phyloP scores from a whole-genome alignment of 257 asterid genomes.

The Solanum arcanum region DNA sequence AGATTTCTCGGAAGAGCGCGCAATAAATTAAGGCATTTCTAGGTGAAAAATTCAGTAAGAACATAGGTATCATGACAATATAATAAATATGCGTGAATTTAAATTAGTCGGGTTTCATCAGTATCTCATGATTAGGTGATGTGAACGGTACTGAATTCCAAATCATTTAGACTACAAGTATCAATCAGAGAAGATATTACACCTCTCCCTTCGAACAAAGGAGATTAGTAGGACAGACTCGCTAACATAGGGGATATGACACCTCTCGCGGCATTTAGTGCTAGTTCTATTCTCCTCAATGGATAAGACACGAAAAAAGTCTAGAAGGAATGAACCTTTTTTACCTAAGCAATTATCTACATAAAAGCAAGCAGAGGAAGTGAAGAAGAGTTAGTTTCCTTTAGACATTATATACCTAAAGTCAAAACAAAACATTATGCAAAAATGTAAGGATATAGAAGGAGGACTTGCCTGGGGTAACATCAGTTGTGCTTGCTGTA shows the following conservation, averaged over 20 bases:
- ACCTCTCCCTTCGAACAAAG: background rate
- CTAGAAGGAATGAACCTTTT: background rate
- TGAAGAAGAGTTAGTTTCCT: background rate
- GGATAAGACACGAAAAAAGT: background rate
- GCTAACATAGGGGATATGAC: background rate
- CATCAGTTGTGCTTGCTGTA: slow-evolving; percentile 18
- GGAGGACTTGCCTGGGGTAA: slow-evolving; percentile 13
- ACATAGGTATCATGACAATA: background rate
- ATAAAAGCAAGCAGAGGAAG: background rate
- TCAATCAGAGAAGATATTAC: background rate
- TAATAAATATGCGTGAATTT: background rate
- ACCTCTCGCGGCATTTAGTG: background rate
- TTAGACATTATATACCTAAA: background rate
- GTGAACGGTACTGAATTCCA: background rate
- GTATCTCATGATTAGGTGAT: background rate
- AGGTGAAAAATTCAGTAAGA: background rate
- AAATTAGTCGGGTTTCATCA: background rate
- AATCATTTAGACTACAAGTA: background rate
- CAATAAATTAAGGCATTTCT: background rate
- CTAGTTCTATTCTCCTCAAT: background rate
- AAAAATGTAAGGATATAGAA: background rate
- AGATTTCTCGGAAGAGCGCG: background rate
- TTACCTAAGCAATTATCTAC: background rate
- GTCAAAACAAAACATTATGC: background rate
- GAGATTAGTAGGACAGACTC: background rate